Evolutionary conservation across 495 filamentous ascomycete species (phyloP).

Genomic region (Sphaerosporella brunnea): DNA sequence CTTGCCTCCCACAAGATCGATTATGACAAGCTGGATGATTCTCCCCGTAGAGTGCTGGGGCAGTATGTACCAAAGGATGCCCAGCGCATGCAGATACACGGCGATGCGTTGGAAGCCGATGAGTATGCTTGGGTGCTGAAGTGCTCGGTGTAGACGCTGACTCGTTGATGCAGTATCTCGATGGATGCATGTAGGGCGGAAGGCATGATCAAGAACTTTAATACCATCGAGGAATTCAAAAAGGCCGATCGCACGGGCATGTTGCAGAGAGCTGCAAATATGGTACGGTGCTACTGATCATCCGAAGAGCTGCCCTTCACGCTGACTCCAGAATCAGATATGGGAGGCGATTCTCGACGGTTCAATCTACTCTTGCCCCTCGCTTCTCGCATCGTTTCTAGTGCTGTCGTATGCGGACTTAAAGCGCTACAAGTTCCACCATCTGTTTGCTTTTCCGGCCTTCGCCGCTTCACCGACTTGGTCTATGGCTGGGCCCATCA

Average conservation of each 20-base stretch:
- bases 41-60: constrained; percentile 68
- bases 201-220: constrained; percentile 87
- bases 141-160: constrained; percentile 9
- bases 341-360: constrained; percentile 96
- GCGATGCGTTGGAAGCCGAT: constrained; percentile 62
- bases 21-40: constrained; percentile 88
- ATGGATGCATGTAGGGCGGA: constrained; percentile 62
- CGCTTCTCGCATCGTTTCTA: constrained; percentile 68
- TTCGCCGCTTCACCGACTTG: constrained; percentile 74
- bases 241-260: constrained; percentile 53
- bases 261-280: constrained; percentile 54
- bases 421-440: constrained; percentile 87
- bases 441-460: constrained; percentile 90
- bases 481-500: constrained; percentile 34
- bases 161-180: constrained; percentile 40
- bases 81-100: constrained; percentile 72
- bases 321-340: constrained; percentile 39
- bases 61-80: constrained; percentile 73
- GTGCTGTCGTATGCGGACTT: constrained; percentile 89
- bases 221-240: constrained; percentile 86
- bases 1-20: constrained; percentile 83
- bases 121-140: constrained; percentile 35
- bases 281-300: no score
- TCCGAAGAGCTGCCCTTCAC: no score
- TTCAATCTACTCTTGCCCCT: constrained; percentile 85